Percentiles rank a stretch among this genome's conserved stretches.
phyloP scores from a whole-genome alignment of 345 rosid species.

The Populus nigra region DNA sequence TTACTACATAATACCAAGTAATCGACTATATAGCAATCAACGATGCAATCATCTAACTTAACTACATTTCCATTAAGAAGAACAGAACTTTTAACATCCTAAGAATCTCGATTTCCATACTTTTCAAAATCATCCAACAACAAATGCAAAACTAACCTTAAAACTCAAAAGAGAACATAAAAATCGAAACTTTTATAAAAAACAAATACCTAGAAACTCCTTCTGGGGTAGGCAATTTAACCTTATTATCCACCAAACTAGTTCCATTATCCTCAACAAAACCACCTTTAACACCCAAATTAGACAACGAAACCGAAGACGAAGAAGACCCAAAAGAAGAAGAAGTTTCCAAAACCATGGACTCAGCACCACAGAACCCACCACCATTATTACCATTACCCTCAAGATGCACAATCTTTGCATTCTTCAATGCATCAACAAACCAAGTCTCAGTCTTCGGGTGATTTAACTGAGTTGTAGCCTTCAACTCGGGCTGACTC shows the following conservation, averaged over 20 bases:
- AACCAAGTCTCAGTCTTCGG: conserved; percentile 84
- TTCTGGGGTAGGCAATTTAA: conserved; percentile 40
- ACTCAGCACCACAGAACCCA: conserved; percentile 47
- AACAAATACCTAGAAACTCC: conserved; percentile 41
- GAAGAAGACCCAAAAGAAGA: conserved; percentile 81
- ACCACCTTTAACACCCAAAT: conserved; percentile 50
- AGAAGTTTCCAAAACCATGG: conserved; percentile 62
- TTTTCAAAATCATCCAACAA: neutral
- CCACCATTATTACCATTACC: conserved; percentile 19
- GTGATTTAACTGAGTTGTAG: conserved; percentile 33
- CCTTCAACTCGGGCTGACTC: conserved; percentile 4
- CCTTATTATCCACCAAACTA: conserved; percentile 27
- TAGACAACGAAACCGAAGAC: conserved; percentile 59
- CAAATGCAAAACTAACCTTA: neutral
- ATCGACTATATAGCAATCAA: neutral
- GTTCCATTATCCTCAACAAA: conserved; percentile 38
- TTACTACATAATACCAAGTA: neutral
- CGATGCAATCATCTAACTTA: neutral
- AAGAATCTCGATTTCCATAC: neutral
- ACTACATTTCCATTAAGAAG: neutral
- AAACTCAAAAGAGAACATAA: neutral
- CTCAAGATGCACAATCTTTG: conserved; percentile 42
- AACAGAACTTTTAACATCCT: neutral
- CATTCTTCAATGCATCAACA: conserved; percentile 64
- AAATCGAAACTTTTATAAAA: neutral